Conservation (phyloP, 2,329 filamentous ascomycete genomes). For the Alternaria incomplexa region DNA sequence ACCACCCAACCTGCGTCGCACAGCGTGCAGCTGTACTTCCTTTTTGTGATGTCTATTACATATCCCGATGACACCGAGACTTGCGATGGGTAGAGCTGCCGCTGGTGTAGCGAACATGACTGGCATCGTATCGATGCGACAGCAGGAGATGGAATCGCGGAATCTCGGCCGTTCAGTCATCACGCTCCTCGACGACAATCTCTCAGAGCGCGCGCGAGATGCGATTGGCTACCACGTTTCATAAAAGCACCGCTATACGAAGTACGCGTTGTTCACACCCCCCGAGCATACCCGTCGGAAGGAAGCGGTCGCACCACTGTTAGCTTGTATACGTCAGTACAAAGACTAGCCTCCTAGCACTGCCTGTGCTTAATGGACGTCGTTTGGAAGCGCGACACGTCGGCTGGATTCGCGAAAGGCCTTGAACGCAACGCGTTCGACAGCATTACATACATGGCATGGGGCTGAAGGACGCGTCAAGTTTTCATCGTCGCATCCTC, state of each 20-base stretch:
- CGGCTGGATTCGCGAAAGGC: background rate
- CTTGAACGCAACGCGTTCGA: background rate
- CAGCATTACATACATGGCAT: background rate
- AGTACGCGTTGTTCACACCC: background rate
- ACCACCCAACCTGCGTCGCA: background rate
- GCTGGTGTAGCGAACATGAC: background rate
- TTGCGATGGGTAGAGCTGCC: background rate
- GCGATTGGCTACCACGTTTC: background rate
- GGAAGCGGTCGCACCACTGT: background rate
- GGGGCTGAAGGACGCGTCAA: conserved; percentile 5
- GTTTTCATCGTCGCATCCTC: background rate
- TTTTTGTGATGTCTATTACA: background rate
- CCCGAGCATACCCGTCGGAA: background rate
- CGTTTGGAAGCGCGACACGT: background rate
- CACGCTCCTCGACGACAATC: background rate
- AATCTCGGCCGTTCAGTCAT: background rate
- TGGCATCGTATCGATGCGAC: background rate
- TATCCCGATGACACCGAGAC: background rate
- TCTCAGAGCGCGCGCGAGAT: background rate
- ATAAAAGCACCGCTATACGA: background rate
- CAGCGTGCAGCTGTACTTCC: background rate
- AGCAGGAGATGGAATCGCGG: background rate
- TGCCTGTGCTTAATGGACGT: background rate
- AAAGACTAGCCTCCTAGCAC: background rate
- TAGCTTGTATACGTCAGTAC: background rate